Evolutionary conservation across 176 grass and related monocot species (phyloP).

Genomic region (Ananas comosus): DNA sequence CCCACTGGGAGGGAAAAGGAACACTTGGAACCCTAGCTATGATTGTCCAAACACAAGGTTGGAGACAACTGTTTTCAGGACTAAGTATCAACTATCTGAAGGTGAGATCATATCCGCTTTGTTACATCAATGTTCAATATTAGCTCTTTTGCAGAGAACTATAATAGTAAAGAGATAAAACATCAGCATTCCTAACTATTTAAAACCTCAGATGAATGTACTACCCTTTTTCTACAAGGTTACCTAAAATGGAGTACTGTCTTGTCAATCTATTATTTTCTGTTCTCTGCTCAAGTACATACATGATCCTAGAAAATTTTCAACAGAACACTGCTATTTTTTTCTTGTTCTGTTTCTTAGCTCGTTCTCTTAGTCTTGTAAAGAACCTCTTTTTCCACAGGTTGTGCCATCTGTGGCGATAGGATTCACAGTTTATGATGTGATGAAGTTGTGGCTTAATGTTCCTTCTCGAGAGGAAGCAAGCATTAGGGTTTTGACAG

Average conservation of each 20-base stretch:
- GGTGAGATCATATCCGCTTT: slow-evolving; percentile 27
- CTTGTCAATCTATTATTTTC: no score
- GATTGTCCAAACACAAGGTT: slow-evolving; percentile 68
- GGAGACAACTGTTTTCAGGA: slow-evolving; percentile 83
- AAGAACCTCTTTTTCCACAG: slow-evolving; percentile 22
- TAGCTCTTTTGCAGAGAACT: no score
- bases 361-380: background rate
- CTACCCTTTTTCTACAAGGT: no score
- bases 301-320: background rate
- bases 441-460: slow-evolving; percentile 72
- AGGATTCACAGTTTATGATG: slow-evolving; percentile 88
- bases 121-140: background rate
- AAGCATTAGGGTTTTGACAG: slow-evolving; percentile 32
- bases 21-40: slow-evolving; percentile 62
- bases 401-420: slow-evolving; percentile 92
- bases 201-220: no score
- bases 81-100: slow-evolving; percentile 98
- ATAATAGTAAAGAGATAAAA: no score
- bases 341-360: background rate
- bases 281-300: no score
- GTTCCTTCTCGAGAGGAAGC: slow-evolving; percentile 77
- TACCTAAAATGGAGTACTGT: no score
- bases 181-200: no score
- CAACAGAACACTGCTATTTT: background rate
- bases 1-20: slow-evolving; percentile 32